Conservation (phyloP, 1,139 yeast species). For the Lodderomyces orthopsilosis region DNA sequence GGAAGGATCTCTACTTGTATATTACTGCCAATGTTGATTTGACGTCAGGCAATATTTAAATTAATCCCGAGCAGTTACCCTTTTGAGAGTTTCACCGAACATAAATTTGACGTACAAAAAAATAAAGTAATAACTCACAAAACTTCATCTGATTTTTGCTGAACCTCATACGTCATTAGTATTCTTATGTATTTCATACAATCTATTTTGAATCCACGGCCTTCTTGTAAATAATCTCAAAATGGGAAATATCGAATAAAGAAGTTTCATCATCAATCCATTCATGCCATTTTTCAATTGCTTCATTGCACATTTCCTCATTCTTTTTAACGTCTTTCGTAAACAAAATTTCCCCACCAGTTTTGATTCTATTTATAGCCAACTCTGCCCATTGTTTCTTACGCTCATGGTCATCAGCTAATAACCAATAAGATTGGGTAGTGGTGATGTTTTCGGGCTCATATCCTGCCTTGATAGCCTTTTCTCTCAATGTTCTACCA, state of each 20-base stretch:
- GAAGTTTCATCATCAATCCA: slow-evolving; percentile 17
- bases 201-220: too few species aligned
- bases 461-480: slow-evolving; percentile 22
- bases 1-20: neutral
- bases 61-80: neutral
- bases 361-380: slow-evolving; percentile 13
- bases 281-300: slow-evolving; percentile 14
- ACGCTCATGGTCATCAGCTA: slow-evolving; percentile 10
- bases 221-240: slow-evolving; percentile 18
- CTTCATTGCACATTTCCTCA: slow-evolving; percentile 9
- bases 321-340: slow-evolving; percentile 12
- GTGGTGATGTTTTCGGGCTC: slow-evolving; percentile 12
- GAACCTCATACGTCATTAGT: too few species aligned
- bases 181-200: too few species aligned
- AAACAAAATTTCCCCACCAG: slow-evolving; percentile 13
- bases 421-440: slow-evolving; percentile 17
- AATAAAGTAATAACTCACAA: too few species aligned
- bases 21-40: neutral
- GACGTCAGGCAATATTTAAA: too few species aligned
- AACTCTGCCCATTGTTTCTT: slow-evolving; percentile 12
- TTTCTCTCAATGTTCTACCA: slow-evolving; percentile 18
- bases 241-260: slow-evolving; percentile 14
- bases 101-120: too few species aligned
- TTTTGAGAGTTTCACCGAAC: neutral
- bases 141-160: too few species aligned